phyloP scores from a whole-genome alignment of 2,329 filamentous ascomycete genomes.

The Fusarium neocosmosporiellum region DNA sequence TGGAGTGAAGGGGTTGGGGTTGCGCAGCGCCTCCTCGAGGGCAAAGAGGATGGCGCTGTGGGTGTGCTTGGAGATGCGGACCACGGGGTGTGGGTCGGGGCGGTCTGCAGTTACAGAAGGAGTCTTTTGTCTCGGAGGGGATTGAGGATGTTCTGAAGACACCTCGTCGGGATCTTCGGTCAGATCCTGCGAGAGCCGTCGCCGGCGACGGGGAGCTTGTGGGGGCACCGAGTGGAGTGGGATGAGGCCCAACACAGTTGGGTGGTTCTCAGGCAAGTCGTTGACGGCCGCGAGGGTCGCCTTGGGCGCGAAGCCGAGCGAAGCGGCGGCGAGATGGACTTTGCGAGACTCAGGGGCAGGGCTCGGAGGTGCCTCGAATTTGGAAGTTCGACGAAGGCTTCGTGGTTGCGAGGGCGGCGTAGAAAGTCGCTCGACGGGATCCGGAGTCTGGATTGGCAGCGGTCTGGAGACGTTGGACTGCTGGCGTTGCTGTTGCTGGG shows the following conservation, averaged over 20 bases:
- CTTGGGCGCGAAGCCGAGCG: conserved; percentile 60
- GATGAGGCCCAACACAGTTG: conserved; percentile 42
- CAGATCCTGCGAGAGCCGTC: conserved; percentile 60
- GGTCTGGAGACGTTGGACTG: conserved; percentile 42
- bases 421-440: conserved; percentile 54
- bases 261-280: conserved; percentile 37
- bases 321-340: conserved; percentile 60
- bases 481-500: conserved; percentile 62
- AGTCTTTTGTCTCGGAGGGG: conserved; percentile 41
- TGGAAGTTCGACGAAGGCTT: conserved; percentile 63
- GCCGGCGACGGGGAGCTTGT: conserved; percentile 43
- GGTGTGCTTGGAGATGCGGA: conserved; percentile 83
- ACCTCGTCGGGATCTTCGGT: conserved; percentile 58
- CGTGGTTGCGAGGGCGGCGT: conserved; percentile 60
- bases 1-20: conserved; percentile 83
- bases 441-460: conserved; percentile 46
- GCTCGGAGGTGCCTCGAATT: conserved; percentile 58
- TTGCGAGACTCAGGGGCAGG: conserved; percentile 52
- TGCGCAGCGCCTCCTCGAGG: conserved; percentile 88
- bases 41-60: conserved; percentile 92
- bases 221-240: conserved; percentile 56
- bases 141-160: conserved; percentile 46
- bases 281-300: conserved; percentile 41
- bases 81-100: conserved; percentile 58
- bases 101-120: conserved; percentile 48